Conservation (phyloP, 2,329 filamentous ascomycete genomes). For the Claviceps pusilla region DNA sequence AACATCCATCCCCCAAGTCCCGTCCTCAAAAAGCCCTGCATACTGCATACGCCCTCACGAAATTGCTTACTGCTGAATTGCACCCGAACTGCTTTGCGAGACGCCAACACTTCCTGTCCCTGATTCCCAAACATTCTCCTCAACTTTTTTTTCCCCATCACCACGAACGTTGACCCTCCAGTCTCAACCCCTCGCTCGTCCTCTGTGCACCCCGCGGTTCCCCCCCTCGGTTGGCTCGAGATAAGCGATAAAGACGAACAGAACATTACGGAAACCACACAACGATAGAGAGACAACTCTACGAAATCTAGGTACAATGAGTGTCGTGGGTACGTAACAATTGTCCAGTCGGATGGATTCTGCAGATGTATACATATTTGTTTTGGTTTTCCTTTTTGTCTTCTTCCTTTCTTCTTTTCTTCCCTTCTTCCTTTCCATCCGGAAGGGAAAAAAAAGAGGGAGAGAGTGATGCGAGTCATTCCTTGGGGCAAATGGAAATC, state of each 20-base stretch:
- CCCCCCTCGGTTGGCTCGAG: background rate
- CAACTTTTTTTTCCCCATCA: background rate
- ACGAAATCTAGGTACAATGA: constrained; percentile 29
- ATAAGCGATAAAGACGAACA: constrained; percentile 4
- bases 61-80: background rate
- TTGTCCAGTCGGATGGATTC: background rate
- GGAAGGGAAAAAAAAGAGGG: background rate
- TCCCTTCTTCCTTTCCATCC: background rate
- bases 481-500: background rate
- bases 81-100: background rate
- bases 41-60: background rate
- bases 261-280: background rate
- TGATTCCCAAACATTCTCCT: background rate
- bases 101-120: background rate
- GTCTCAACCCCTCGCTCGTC: background rate
- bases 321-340: constrained; percentile 35
- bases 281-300: constrained; percentile 8
- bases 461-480: too few relatives aligned
- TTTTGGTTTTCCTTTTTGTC: background rate
- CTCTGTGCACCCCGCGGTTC: constrained; percentile 1
- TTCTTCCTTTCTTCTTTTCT: background rate
- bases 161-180: background rate
- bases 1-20: background rate
- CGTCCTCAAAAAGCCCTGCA: too few relatives aligned
- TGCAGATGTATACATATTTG: background rate